These are phyloP conservation scores for Colletotrichum brevisporum DNA, from an alignment of 2,329 filamentous ascomycete species.

Conservation along the genomic window DNA sequence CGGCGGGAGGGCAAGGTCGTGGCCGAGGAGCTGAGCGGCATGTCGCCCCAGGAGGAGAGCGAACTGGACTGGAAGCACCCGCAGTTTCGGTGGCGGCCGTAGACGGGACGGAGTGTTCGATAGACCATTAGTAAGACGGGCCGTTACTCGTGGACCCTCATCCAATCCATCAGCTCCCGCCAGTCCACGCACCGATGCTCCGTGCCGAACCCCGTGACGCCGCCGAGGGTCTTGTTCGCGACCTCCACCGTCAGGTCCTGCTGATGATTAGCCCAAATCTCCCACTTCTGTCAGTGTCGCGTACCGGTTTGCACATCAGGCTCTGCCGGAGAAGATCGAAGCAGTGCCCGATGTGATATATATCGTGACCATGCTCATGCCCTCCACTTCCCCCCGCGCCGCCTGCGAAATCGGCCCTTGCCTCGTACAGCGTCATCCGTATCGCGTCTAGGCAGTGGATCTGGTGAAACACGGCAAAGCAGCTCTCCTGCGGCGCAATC, in stretches of 20 bases:
- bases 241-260: slow-evolving; percentile 18
- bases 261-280: not conserved
- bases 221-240: not conserved
- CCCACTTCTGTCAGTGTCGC: not conserved
- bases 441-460: slow-evolving; percentile 44
- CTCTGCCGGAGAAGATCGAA: slow-evolving; percentile 20
- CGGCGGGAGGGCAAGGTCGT: slow-evolving; percentile 46
- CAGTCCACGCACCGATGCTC: slow-evolving; percentile 20
- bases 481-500: slow-evolving; percentile 12
- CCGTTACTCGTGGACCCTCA: slow-evolving; percentile 5
- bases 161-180: slow-evolving; percentile 13
- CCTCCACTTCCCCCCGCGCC: not conserved
- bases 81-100: slow-evolving; percentile 69
- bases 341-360: slow-evolving; percentile 28
- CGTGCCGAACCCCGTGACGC: slow-evolving; percentile 19
- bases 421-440: slow-evolving; percentile 24
- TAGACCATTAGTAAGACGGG: not conserved
- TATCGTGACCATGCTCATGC: not conserved
- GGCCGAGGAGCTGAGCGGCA: slow-evolving; percentile 64
- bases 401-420: slow-evolving; percentile 12
- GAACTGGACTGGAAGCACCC: slow-evolving; percentile 78
- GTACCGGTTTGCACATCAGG: slow-evolving; percentile 2
- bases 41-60: slow-evolving; percentile 67
- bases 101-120: not conserved
- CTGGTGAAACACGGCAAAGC: slow-evolving; percentile 41